Evolutionary conservation across 805 yeast species (phyloP), one percentile per base, ranked within the genome.

Genomic region (Zygoascus biomembranicola): DNA sequence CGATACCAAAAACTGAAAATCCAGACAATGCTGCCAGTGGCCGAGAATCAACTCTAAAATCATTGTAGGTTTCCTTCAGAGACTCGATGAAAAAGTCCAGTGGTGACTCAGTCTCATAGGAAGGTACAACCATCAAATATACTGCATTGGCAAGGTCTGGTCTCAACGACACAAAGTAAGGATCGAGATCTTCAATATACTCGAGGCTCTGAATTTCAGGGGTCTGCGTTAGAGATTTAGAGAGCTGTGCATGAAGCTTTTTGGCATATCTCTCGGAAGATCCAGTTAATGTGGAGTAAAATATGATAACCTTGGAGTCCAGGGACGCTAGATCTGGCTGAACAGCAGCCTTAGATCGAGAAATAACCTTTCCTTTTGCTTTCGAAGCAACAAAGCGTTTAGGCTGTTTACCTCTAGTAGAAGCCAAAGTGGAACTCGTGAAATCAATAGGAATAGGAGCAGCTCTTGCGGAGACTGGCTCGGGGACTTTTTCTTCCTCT

Each of bases 31-130:
- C 69, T 32, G 78, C 72, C 61, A 90, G 71, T 2, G 97, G 96
- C 59, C 80, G 82, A 57, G 87, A 87, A 64, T 89, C 96, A 35
- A 90, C 79, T 59, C 97, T 76, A 71, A 88, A 88, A 67, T 90
- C 97, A 57, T 84, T 84, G 56, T 80, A 80, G 1, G 95, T 88
- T 52, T 90, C 97, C 57, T 80, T 76, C 59, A 90, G 73, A 45
- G 87, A 82, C 61, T 87, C 95, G 53, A 90, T 71, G 67, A 89
- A 88, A 64, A 81, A 90, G 67, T 90, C 97, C 32, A 90, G 76
- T 13, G 97, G 97, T 1, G 95, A 87, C 66, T 90, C 97, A 0
- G 90, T 86, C 59, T 89, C 97, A 65, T 90, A 90, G 0, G 96
- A 88, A 1, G 97, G 97, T 32, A 90, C 73, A 14, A 90, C 87